These are phyloP conservation scores for Phytophthora citricola DNA, from an alignment of 352 stramenopile species.

Conservation along the genomic window DNA sequence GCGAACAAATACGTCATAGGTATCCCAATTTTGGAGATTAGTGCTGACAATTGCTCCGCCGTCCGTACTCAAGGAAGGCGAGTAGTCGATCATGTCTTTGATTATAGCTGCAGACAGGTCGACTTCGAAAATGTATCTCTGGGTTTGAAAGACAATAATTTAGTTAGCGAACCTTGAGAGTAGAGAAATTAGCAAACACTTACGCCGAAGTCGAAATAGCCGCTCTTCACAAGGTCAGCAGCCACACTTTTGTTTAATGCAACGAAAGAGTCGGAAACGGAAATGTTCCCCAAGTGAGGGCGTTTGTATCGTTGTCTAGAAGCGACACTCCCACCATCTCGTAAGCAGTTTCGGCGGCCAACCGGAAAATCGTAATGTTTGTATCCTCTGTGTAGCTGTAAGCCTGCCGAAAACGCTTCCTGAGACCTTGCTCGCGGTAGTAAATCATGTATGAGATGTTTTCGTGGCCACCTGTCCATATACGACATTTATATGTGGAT, in stretches of 20 bases:
- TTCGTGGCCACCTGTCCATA: slow-evolving; percentile 37
- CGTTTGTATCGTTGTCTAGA: slow-evolving; percentile 8
- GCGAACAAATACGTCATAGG: slow-evolving; percentile 31
- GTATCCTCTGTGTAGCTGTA: slow-evolving; percentile 26
- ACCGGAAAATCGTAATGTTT: slow-evolving; percentile 42
- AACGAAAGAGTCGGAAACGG: slow-evolving; percentile 33
- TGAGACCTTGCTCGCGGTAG: slow-evolving; percentile 24
- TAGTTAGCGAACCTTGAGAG: neutral
- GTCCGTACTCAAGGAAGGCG: slow-evolving; percentile 8
- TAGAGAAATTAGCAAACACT: slow-evolving; percentile 6
- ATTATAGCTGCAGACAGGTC: slow-evolving; percentile 16
- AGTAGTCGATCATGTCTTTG: slow-evolving; percentile 1
- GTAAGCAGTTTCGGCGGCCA: slow-evolving; percentile 55
- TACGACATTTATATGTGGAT: neutral
- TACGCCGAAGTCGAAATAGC: slow-evolving; percentile 64
- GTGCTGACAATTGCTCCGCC: slow-evolving; percentile 19
- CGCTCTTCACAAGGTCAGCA: neutral
- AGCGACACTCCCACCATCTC: slow-evolving; percentile 55
- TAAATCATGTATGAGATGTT: slow-evolving; percentile 49
- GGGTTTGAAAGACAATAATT: neutral
- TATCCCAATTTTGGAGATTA: slow-evolving; percentile 13
- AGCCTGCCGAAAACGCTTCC: slow-evolving; percentile 33
- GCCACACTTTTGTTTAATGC: slow-evolving; percentile 5
- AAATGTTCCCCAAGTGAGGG: slow-evolving; percentile 27
- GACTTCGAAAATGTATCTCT: slow-evolving; percentile 63